Evolutionary conservation across 2,329 filamentous ascomycete species (phyloP).

Genomic region (Trichophyton rubrum): DNA sequence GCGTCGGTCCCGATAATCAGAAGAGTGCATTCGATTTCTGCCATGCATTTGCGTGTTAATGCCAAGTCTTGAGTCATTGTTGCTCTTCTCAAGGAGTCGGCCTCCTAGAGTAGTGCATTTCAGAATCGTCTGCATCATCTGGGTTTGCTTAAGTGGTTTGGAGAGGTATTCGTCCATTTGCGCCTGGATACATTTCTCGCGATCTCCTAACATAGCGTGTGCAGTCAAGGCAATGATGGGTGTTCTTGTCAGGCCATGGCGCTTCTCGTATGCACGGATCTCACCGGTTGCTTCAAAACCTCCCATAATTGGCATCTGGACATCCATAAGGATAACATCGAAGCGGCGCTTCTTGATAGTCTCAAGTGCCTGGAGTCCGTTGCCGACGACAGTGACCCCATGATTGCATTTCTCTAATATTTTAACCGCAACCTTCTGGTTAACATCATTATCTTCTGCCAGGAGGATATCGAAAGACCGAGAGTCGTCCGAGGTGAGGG

Average conservation of each 20-base stretch:
- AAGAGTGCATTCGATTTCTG: background rate
- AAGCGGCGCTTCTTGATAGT: conserved; percentile 86
- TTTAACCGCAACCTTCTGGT: conserved; percentile 89
- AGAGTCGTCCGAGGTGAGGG: conserved; percentile 82
- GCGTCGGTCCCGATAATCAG: background rate
- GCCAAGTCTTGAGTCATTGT: conserved; percentile 23
- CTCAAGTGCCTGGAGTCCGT: conserved; percentile 85
- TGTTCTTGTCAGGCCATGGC: conserved; percentile 65
- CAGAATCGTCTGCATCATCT: conserved; percentile 93
- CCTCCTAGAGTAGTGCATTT: conserved; percentile 83
- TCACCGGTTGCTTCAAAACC: conserved; percentile 95
- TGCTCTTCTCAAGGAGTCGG: conserved; percentile 29
- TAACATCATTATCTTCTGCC: conserved; percentile 94
- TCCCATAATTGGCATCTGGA: conserved; percentile 99
- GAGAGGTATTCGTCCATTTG: conserved; percentile 99
- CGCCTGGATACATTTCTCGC: conserved; percentile 94
- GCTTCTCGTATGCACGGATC: conserved; percentile 88
- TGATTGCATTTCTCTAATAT: conserved; percentile 90
- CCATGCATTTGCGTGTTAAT: background rate
- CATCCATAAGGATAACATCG: conserved; percentile 96
- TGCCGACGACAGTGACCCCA: conserved; percentile 64
- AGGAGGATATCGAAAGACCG: conserved; percentile 91
- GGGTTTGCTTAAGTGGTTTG: conserved; percentile 91
- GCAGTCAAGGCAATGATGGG: conserved; percentile 95
- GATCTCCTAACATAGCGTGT: conserved; percentile 95